Percentiles rank a stretch among this genome's conserved stretches.
Evolutionary conservation across 2,329 filamentous ascomycete species (phyloP).

Genomic region (Ophiosphaerella korrae): DNA sequence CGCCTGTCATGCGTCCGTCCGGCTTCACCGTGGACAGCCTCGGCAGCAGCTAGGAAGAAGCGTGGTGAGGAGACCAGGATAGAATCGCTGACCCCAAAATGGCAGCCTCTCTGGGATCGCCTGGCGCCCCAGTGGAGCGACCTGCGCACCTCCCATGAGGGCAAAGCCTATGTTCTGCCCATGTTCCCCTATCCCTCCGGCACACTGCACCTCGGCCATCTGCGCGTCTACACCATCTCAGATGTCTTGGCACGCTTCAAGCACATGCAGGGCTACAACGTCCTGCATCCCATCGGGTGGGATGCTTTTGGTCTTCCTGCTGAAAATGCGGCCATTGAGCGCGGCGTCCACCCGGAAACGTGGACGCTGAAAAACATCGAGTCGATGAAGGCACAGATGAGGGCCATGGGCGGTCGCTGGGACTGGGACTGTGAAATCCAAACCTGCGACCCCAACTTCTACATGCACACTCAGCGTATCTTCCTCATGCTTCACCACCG

Average conservation of each 20-base stretch:
- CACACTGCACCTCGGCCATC: conserved; percentile 81
- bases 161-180: conserved; percentile 72
- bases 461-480: conserved; percentile 85
- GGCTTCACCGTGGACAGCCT: conserved; percentile 11
- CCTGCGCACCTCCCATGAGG: conserved; percentile 24
- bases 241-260: conserved; percentile 81
- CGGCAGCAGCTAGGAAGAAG: conserved; percentile 1
- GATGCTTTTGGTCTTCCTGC: conserved; percentile 90
- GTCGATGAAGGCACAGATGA: conserved; percentile 83
- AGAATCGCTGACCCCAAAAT: conserved; percentile 50
- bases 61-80: conserved; percentile 13
- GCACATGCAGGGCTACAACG: conserved; percentile 73
- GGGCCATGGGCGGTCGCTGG: conserved; percentile 79
- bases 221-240: conserved; percentile 88
- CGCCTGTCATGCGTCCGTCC: conserved; percentile 15
- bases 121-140: conserved; percentile 14
- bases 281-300: conserved; percentile 92
- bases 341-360: conserved; percentile 73
- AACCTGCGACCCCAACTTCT: conserved; percentile 84
- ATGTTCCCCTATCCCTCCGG: conserved; percentile 97
- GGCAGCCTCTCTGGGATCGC: conserved; percentile 57
- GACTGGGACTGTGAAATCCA: conserved; percentile 82
- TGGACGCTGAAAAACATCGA: conserved; percentile 84
- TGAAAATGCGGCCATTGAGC: conserved; percentile 87
- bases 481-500: conserved; percentile 77